A percentile compares a stretch with the other conserved stretches of the same genome.
phyloP scores from a whole-genome alignment of 352 stramenopile species.

The Phytopythium montanum region DNA sequence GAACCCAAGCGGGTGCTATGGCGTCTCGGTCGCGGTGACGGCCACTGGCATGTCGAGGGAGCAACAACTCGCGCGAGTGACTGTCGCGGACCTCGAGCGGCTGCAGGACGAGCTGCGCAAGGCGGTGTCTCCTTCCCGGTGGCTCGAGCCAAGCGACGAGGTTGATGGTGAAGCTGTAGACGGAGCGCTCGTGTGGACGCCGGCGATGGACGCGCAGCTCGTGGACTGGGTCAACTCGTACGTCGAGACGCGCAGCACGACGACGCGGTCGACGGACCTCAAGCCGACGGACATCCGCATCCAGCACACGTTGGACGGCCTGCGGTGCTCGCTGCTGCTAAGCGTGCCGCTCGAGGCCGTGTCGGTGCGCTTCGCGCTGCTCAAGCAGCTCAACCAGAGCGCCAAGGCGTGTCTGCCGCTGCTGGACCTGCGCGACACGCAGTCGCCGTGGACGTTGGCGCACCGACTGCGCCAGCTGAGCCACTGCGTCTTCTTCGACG shows the following conservation, averaged over 20 bases:
- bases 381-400: constrained; percentile 82
- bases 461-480: constrained; percentile 65
- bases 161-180: constrained; percentile 1
- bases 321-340: constrained; percentile 71
- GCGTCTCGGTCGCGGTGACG: constrained; percentile 52
- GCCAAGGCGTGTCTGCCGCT: constrained; percentile 64
- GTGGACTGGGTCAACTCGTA: constrained; percentile 87
- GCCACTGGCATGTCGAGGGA: constrained; percentile 58
- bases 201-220: constrained; percentile 77
- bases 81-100: constrained; percentile 28
- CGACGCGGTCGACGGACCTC: constrained; percentile 50
- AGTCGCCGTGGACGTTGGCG: constrained; percentile 70
- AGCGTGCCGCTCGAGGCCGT: constrained; percentile 49
- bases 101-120: constrained; percentile 26
- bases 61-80: constrained; percentile 54
- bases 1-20: constrained; percentile 53
- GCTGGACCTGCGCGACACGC: constrained; percentile 72
- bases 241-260: constrained; percentile 40
- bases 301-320: constrained; percentile 57
- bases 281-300: constrained; percentile 70
- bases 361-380: constrained; percentile 70
- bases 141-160: background rate
- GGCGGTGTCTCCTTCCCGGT: background rate
- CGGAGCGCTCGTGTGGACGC: constrained; percentile 33
- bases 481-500: constrained; percentile 87